Conservation (phyloP, 106 monocot species). For the Dendrobium catenatum region DNA sequence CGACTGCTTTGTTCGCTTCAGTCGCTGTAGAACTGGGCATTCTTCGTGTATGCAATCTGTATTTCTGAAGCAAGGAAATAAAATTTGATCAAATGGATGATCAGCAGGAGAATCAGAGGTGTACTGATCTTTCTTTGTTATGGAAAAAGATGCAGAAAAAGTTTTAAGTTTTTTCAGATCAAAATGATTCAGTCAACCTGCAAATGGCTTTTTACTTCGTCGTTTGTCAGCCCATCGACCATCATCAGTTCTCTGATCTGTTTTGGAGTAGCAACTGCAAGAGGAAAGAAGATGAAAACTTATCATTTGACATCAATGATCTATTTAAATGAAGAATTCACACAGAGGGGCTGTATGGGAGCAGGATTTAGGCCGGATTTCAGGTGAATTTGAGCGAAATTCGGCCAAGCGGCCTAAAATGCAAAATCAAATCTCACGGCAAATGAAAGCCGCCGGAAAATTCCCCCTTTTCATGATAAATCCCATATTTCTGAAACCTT, state of each 20-base stretch:
- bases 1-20: slow-evolving; percentile 5
- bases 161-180: not conserved
- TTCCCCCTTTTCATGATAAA: no score
- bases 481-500: no score
- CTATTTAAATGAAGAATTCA: not conserved
- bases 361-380: no score
- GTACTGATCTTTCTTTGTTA: no score
- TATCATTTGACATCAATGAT: no score
- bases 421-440: no score
- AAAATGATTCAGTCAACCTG: slow-evolving; percentile 38
- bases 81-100: not conserved
- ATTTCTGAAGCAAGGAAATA: slow-evolving; percentile 51
- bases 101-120: no score
- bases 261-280: slow-evolving; percentile 88
- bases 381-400: no score
- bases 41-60: slow-evolving; percentile 67
- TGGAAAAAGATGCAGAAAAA: no score
- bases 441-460: no score
- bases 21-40: slow-evolving; percentile 16
- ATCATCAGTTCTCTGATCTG: slow-evolving; percentile 97
- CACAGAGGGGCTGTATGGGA: not conserved
- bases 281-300: not conserved
- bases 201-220: slow-evolving; percentile 96
- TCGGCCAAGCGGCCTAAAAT: no score
- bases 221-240: slow-evolving; percentile 88